These are phyloP conservation scores for Trichoderma gracile DNA, from an alignment of 2,329 filamentous ascomycete species.

Conservation along the genomic window DNA sequence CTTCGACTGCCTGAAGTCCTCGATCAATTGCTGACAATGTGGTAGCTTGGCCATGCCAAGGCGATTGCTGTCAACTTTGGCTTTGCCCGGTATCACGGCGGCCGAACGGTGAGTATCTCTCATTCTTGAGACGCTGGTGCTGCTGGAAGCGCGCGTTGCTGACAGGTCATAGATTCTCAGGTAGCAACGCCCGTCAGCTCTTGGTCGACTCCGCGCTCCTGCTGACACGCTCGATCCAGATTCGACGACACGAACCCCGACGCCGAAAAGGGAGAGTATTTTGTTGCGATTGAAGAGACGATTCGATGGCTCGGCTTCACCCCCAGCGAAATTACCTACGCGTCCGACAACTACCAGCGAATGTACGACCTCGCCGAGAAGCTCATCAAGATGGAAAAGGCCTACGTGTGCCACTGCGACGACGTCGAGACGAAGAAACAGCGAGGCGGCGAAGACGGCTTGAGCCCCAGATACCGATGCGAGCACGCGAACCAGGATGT, in stretches of 20 bases:
- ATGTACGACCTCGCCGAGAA: slow-evolving; percentile 89
- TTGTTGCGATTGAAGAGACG: slow-evolving; percentile 84
- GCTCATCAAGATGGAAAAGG: slow-evolving; percentile 68
- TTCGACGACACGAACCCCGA: slow-evolving; percentile 97
- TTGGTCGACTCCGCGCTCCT: not conserved
- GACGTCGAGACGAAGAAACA: slow-evolving; percentile 83
- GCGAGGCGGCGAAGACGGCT: slow-evolving; percentile 72
- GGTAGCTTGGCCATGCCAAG: slow-evolving; percentile 80
- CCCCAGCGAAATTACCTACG: slow-evolving; percentile 78
- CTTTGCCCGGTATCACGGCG: slow-evolving; percentile 82
- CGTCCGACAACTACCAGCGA: slow-evolving; percentile 84
- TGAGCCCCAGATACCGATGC: slow-evolving; percentile 74
- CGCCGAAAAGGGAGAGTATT: slow-evolving; percentile 87
- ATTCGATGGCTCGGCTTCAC: slow-evolving; percentile 58
- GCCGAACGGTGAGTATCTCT: slow-evolving; percentile 40
- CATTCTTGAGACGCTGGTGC: too few relatives aligned
- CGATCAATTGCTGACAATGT: not conserved
- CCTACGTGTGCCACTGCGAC: slow-evolving; percentile 87
- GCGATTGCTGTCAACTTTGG: slow-evolving; percentile 97
- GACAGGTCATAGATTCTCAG: slow-evolving; percentile 1
- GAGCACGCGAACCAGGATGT: slow-evolving; percentile 72
- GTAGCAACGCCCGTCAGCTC: not conserved
- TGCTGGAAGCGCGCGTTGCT: not conserved
- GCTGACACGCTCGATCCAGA: slow-evolving; percentile 39
- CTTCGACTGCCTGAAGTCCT: not conserved